A percentile compares a stretch with the other conserved stretches of the same genome.
phyloP scores from a whole-genome alignment of 495 filamentous ascomycete species.

The Penicillium alfredii region DNA sequence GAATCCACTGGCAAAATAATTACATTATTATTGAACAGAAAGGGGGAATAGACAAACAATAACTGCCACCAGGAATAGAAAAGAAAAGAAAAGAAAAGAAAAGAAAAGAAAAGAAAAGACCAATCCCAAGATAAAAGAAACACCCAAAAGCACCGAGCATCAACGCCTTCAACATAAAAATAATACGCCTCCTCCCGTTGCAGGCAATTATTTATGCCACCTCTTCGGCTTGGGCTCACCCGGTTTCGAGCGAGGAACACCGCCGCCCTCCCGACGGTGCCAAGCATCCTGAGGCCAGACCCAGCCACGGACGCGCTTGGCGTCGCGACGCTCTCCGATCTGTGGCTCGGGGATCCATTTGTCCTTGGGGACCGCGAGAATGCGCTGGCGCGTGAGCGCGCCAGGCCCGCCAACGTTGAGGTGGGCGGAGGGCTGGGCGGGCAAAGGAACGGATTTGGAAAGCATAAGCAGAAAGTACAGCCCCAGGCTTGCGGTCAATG shows the following conservation, averaged over 20 bases:
- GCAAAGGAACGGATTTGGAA: conserved; percentile 64
- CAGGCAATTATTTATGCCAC: conserved; percentile 31
- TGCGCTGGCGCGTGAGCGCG: conserved; percentile 66
- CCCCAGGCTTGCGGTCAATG: conserved; percentile 64
- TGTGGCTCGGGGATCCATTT: conserved; percentile 84
- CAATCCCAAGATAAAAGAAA: conserved; percentile 1
- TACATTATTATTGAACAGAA: conserved; percentile 15
- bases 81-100: background rate
- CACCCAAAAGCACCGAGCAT: conserved; percentile 1
- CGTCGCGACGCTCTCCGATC: conserved; percentile 74
- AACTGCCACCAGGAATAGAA: conserved; percentile 6
- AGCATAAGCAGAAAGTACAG: conserved; percentile 81
- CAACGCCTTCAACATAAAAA: background rate
- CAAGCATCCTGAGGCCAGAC: conserved; percentile 71
- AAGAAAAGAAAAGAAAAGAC: conserved; percentile 4
- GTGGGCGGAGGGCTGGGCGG: conserved; percentile 61
- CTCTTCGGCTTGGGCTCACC: conserved; percentile 25
- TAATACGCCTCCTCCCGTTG: too few species aligned
- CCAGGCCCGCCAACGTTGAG: conserved; percentile 77
- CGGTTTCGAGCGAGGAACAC: conserved; percentile 20
- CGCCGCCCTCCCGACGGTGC: conserved; percentile 48
- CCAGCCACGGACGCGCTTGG: conserved; percentile 78
- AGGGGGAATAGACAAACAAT: conserved; percentile 13
- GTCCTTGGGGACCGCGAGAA: conserved; percentile 59
- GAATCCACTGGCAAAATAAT: conserved; percentile 5